Evolutionary conservation across 768 basidiomycete species (phyloP), one percentile per base, ranked within the genome.

Genomic region (Boletus rex-veris): DNA sequence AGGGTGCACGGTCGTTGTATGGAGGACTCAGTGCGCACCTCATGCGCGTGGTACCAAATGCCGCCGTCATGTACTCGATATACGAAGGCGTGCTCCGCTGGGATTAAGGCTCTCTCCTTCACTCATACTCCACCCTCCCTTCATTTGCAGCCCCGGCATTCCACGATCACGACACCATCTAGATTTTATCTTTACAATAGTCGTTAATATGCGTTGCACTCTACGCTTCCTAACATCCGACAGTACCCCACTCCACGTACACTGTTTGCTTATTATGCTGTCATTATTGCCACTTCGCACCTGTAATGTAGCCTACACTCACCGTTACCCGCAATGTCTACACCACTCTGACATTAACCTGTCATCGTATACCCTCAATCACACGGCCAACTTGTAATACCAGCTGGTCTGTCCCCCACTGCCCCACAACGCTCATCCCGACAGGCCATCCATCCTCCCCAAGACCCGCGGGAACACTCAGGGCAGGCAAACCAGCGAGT

Each of bases 41-140:
- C 53, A 88, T 99, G 82, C 86, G 97, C 46, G 94, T 98, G 53
- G 91, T 99, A 4, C 96, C 96, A 7, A 99, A 99, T 62, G 96
- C 96, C 0, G 90, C 88, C 1, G 91, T 95, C 59, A 98, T 98
- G 96, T 99, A 88, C 74, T 85, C 85, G 56, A 93, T 97, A 65
- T 98, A 98, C 65, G 95, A 98, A 70, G 84, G 87, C 24, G 76
- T 86, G 30, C 74, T 95, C 30, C 77, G 84, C 38, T 90, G 84
- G 84, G 75, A 64, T 19, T 58, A 10, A 51, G 18, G 41, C 42
- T 14, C 10, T 11, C 30, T 15, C 35, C n/a, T 12, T 19, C 7
- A 15, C 19, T 26, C 21, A 21, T 21, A 7, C 31, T 48, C 36
- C 39, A 15, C 5, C 16, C 18, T 15, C 12, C 21, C 21, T 18